Evolutionary conservation across 164 flowering plant species (phyloP).

Genomic region (Aristolochia contorta): DNA sequence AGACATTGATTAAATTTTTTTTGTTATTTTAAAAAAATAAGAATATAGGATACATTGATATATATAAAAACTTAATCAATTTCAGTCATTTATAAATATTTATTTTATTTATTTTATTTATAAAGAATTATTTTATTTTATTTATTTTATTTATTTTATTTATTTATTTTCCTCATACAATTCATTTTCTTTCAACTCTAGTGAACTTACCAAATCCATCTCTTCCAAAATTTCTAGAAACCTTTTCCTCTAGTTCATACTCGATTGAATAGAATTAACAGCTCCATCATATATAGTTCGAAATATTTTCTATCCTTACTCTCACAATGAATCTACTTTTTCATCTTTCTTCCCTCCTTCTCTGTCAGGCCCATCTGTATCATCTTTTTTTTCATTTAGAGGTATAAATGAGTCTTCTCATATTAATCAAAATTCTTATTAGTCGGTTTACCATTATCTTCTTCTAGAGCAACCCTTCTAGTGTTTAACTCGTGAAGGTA

Average conservation of each 20-base stretch:
- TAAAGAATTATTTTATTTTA: no score
- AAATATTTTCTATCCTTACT: constrained; percentile 47
- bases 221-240: constrained; percentile 65
- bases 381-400: constrained; percentile 25
- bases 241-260: constrained; percentile 46
- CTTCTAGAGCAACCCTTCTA: constrained; percentile 72
- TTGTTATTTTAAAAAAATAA: no score
- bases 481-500: constrained; percentile 75
- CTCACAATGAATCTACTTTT: constrained; percentile 43
- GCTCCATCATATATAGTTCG: constrained; percentile 53
- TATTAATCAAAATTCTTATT: constrained; percentile 21
- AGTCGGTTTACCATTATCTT: constrained; percentile 41
- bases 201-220: constrained; percentile 43
- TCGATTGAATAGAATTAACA: constrained; percentile 54
- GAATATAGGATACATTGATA: no score
- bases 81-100: no score
- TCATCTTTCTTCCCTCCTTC: constrained; percentile 24
- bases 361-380: constrained; percentile 17
- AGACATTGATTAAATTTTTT: no score
- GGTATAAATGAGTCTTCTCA: constrained; percentile 66
- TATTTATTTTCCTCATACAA: constrained; percentile 60
- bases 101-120: no score
- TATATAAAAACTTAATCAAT: no score
- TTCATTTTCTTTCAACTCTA: constrained; percentile 41
- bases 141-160: no score